phyloP scores from a whole-genome alignment of 2,329 filamentous ascomycete species.

The Penicillium glabrum region DNA sequence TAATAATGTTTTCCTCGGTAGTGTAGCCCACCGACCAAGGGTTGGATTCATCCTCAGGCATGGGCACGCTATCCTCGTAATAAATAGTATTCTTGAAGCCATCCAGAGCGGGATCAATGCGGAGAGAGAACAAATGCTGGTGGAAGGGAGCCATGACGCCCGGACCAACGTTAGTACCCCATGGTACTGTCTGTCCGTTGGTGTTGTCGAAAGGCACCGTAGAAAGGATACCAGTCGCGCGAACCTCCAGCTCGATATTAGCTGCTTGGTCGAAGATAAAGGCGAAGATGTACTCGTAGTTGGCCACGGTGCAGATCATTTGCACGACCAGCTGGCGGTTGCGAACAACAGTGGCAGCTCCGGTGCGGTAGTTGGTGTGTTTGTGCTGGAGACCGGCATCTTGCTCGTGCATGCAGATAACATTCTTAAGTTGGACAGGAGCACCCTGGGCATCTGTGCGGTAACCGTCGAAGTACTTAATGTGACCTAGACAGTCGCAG shows the following conservation, averaged over 20 bases:
- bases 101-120: slow-evolving; percentile 62
- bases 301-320: slow-evolving; percentile 69
- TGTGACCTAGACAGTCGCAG: slow-evolving; percentile 70
- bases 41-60: slow-evolving; percentile 57
- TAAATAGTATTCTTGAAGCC: slow-evolving; percentile 57
- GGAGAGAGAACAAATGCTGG: slow-evolving; percentile 73
- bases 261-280: slow-evolving; percentile 72
- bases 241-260: slow-evolving; percentile 66
- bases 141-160: slow-evolving; percentile 70
- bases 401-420: slow-evolving; percentile 70
- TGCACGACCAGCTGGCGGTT: slow-evolving; percentile 67
- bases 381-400: slow-evolving; percentile 71
- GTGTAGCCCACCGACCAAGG: slow-evolving; percentile 63
- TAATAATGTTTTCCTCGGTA: slow-evolving; percentile 52
- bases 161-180: slow-evolving; percentile 68
- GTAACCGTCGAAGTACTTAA: slow-evolving; percentile 65
- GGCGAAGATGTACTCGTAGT: slow-evolving; percentile 73
- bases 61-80: slow-evolving; percentile 56
- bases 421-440: slow-evolving; percentile 61
- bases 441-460: slow-evolving; percentile 61
- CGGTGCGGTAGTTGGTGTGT: slow-evolving; percentile 70
- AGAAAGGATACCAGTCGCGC: slow-evolving; percentile 67
- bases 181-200: slow-evolving; percentile 64
- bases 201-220: slow-evolving; percentile 64
- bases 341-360: slow-evolving; percentile 63